Conservation (phyloP, 345 rosid species). For the Gossypium rotundifolium region DNA sequence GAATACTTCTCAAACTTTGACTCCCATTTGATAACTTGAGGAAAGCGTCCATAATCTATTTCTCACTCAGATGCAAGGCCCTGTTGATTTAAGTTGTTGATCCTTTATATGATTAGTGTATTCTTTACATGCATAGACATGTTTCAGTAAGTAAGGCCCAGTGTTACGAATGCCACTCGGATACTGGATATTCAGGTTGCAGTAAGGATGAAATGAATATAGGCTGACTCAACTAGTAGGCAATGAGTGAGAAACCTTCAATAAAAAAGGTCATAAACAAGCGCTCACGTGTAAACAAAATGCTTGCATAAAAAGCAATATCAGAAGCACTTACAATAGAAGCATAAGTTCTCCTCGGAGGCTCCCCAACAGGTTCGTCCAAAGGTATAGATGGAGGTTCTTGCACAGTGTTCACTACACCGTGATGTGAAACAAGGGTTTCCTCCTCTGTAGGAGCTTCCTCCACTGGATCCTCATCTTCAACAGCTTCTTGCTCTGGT, state of each 20-base stretch:
- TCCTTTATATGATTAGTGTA: background rate
- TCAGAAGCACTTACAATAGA: slow-evolving; percentile 58
- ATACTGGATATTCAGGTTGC: background rate
- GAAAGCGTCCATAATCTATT: background rate
- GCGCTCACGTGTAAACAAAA: background rate
- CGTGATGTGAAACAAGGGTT: slow-evolving; percentile 28
- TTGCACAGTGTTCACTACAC: slow-evolving; percentile 37
- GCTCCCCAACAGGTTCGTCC: slow-evolving; percentile 68
- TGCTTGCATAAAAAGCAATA: slow-evolving; percentile 6
- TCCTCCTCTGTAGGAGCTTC: slow-evolving; percentile 65
- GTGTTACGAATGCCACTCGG: background rate
- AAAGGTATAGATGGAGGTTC: slow-evolving; percentile 34
- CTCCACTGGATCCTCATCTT: slow-evolving; percentile 52
- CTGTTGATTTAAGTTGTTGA: background rate
- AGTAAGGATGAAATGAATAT: background rate
- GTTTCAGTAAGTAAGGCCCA: background rate
- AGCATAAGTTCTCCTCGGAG: slow-evolving; percentile 71
- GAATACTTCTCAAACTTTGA: background rate
- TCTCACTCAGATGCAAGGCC: slow-evolving; percentile 1
- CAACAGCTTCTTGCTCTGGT: slow-evolving; percentile 52
- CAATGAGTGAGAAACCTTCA: background rate
- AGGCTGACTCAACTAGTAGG: background rate
- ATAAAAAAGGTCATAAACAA: background rate
- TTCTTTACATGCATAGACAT: background rate
- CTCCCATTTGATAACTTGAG: background rate